Conservation (phyloP, 768 basidiomycete species). For the Rhizopogon vinicolor region DNA sequence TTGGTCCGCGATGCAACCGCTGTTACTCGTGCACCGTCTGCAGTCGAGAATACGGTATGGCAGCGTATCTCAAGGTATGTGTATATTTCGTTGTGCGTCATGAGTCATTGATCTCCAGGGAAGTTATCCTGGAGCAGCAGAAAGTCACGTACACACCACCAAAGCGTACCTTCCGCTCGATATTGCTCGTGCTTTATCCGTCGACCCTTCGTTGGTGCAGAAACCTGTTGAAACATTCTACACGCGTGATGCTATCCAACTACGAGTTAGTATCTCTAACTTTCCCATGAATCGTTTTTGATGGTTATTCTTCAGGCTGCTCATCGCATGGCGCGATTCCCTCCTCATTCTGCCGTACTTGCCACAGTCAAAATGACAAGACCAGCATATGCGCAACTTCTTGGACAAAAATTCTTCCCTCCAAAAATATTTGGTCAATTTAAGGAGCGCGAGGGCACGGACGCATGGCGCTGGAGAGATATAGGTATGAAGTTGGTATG, state of each 20-base stretch:
- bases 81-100: not conserved
- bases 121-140: slow-evolving; percentile 69
- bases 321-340: slow-evolving; percentile 87
- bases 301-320: slow-evolving; percentile 53
- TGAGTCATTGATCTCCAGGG: not conserved
- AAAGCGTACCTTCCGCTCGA: slow-evolving; percentile 78
- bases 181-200: slow-evolving; percentile 66
- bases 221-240: slow-evolving; percentile 92
- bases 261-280: slow-evolving; percentile 58
- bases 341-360: slow-evolving; percentile 62
- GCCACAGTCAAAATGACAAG: slow-evolving; percentile 75
- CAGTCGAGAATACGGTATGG: slow-evolving; percentile 67
- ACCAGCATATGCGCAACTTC: slow-evolving; percentile 89
- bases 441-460: slow-evolving; percentile 55
- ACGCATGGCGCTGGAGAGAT: slow-evolving; percentile 76
- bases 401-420: slow-evolving; percentile 89
- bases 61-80: slow-evolving; percentile 61
- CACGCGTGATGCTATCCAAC: slow-evolving; percentile 86
- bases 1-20: slow-evolving; percentile 50
- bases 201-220: slow-evolving; percentile 69
- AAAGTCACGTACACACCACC: slow-evolving; percentile 69
- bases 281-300: not conserved
- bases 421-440: slow-evolving; percentile 85
- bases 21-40: slow-evolving; percentile 55
- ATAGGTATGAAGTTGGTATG: slow-evolving; percentile 90